Base-by-base conservation (phyloP, 495 filamentous ascomycete genomes). In the Penicillium atrosanguineum region DNA sequence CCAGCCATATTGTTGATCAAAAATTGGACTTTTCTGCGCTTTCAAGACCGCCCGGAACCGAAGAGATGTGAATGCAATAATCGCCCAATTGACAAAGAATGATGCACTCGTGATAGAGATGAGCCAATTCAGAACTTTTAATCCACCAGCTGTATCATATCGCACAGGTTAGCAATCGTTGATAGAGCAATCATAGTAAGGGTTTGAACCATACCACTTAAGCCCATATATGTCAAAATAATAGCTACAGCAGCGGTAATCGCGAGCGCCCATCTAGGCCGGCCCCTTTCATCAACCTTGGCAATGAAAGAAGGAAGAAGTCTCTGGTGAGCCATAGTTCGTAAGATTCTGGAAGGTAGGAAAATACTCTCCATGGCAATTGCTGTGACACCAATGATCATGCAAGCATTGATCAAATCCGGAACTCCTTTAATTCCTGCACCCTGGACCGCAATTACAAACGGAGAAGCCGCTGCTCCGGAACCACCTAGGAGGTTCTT, bases 1-100 rank as follows among this genome's bases (percentile, higher is more conserved):
- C 62, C 62, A 72, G 6, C 57, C 62, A 46, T 69, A 69, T 8
- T 50, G 16, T 16, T 56, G 39, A 0, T 47, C 31, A 31, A 72
- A 67, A 0, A 69, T 51, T 1, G 48, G 48, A 34, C 68, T 61
- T 4, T 62, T 66, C 47, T 73, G 70, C 6, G 67, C 67, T 12
- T 59, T 58, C 26, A 72, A 44, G 5, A 56, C 64, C 9, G 53
- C 54, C 16, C 55, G 67, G 46, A 73, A 71, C 3, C 61, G 62
- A 29, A 57, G 71, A 16, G 54, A 61, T 3, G 58, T 61, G 46
- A 69, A 50, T 1, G 57, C 21, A 37, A 73, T 63, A 19, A 69
- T 56, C 21, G 69, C 50, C 68, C 69, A 71, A 26, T 56, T 60
- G 23, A 65, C 57, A 40, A 73, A 70, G 52, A 60, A 73, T 3